Base-by-base conservation (phyloP, 768 basidiomycete genomes). In the Pleurotus citrinopileatus region DNA sequence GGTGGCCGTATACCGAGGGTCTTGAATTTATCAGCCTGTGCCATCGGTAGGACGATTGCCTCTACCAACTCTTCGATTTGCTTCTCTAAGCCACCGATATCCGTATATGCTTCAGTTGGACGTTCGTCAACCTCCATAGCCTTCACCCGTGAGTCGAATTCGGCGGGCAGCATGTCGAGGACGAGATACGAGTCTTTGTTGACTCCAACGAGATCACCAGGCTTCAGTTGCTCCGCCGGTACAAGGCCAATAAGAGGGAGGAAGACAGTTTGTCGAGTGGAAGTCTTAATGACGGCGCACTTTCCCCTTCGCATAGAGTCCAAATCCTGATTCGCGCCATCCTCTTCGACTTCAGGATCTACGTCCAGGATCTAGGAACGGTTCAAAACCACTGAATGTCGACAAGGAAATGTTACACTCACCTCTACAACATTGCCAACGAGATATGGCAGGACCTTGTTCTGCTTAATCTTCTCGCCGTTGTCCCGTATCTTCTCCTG, bases 91-190 rank as follows among this genome's bases (percentile, higher is more conserved):
- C 97, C 97, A 69, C 97, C 97, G 57, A 99, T 96, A 70, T 95
- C 94, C 20, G 94, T 95, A 65, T 98, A 98, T 2, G 87, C 91
- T 69, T 98, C 97, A 10, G 95, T 98, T 28, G 97, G 97, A 48
- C 94, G 81, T 68, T 98, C 97, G 60, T 99, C 97, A 1, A 99
- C 97, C 65, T 99, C 97, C 97, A 99, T 99, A 7, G 97, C 97
- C 70, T 98, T 98, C 22, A 99, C 97, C 42, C 97, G 86, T 29
- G 94, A 94, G 69, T 99, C 97, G 65, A 94, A 98, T 74, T 99
- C 97, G 22, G 90, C 91, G 3, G 97, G 97, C 20, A 99, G 81
- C 2, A 87, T 95, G 69, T 98, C 97, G 32, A 99, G 81, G 28
- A 98, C 84, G 59, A 99, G 87, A 67, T 98, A 98, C 8, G 96